A percentile compares a stretch with the other conserved stretches of the same genome.
phyloP scores from a whole-genome alignment of 495 filamentous ascomycete genomes.

The Aspergillus nanangensis region DNA sequence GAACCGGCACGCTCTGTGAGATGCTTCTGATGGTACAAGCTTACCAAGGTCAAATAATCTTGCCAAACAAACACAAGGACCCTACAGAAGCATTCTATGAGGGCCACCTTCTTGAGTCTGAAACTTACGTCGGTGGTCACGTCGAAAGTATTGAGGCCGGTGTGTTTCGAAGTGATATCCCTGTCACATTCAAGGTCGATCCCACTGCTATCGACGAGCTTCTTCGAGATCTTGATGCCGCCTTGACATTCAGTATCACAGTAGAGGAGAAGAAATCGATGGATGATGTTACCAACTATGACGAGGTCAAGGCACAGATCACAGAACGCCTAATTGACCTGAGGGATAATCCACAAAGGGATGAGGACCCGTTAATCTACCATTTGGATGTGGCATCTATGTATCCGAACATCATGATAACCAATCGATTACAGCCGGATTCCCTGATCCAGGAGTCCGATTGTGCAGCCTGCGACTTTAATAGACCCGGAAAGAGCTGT shows the following conservation, averaged over 20 bases:
- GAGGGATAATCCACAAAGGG: conserved; percentile 73
- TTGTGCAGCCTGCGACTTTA: conserved; percentile 98
- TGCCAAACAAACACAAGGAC: conserved; percentile 95
- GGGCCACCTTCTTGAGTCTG: conserved; percentile 89
- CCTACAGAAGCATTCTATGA: conserved; percentile 94
- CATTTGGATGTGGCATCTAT: conserved; percentile 98
- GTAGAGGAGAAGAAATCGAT: conserved; percentile 94
- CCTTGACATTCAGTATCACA: conserved; percentile 83
- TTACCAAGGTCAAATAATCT: conserved; percentile 82
- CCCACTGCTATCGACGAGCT: conserved; percentile 85
- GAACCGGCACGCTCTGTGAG: conserved; percentile 95
- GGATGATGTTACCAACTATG: conserved; percentile 88
- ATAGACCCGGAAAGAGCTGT: conserved; percentile 94
- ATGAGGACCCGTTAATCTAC: conserved; percentile 88
- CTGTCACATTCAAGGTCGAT: conserved; percentile 86
- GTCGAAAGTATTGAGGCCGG: conserved; percentile 99
- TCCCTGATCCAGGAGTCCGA: conserved; percentile 96
- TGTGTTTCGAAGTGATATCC: conserved; percentile 94
- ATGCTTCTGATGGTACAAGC: conserved; percentile 99
- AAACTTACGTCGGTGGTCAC: conserved; percentile 97
- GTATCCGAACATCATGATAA: conserved; percentile 99
- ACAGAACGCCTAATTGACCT: conserved; percentile 63
- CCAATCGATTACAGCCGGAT: conserved; percentile 94
- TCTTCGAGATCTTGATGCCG: conserved; percentile 79
- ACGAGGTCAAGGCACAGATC: conserved; percentile 87